Percentiles rank a stretch among this genome's conserved stretches.
Evolutionary conservation across 139 green algal genomes (phyloP).

Genomic region (Tetraselmis chui): DNA sequence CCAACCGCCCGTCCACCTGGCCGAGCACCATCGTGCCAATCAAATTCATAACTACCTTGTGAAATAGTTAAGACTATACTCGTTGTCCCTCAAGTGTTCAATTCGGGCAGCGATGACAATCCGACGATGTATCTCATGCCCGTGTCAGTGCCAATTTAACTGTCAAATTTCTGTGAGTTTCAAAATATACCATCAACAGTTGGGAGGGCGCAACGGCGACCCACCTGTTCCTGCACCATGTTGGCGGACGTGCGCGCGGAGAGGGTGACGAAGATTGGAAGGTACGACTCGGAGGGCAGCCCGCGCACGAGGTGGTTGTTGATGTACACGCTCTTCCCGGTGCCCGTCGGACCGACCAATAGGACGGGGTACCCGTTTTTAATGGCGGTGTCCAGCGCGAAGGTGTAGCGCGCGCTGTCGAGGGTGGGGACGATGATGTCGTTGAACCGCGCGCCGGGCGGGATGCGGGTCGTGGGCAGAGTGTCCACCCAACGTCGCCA

Average conservation of each 20-base stretch:
- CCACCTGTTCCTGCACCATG: slow-evolving; percentile 64
- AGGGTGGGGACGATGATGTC: slow-evolving; percentile 71
- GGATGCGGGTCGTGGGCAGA: slow-evolving; percentile 37
- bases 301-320: slow-evolving; percentile 36
- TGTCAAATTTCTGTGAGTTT: too few relatives aligned
- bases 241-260: slow-evolving; percentile 55
- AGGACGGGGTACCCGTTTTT: slow-evolving; percentile 52
- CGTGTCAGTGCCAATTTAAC: too few relatives aligned
- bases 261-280: slow-evolving; percentile 57
- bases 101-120: too few relatives aligned
- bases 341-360: slow-evolving; percentile 63
- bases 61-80: too few relatives aligned
- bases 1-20: slow-evolving; percentile 51
- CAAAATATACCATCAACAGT: too few relatives aligned
- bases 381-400: slow-evolving; percentile 55
- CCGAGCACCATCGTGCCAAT: background rate
- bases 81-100: too few relatives aligned
- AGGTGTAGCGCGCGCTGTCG: slow-evolving; percentile 56
- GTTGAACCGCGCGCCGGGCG: slow-evolving; percentile 36
- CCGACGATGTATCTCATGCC: too few relatives aligned
- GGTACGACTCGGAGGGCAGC: slow-evolving; percentile 47
- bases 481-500: slow-evolving; percentile 51
- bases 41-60: background rate
- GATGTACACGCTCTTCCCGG: slow-evolving; percentile 57
- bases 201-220: too few relatives aligned